Base-by-base conservation (phyloP, 1,284 basidiomycete species). In the Marasmius oreades region DNA sequence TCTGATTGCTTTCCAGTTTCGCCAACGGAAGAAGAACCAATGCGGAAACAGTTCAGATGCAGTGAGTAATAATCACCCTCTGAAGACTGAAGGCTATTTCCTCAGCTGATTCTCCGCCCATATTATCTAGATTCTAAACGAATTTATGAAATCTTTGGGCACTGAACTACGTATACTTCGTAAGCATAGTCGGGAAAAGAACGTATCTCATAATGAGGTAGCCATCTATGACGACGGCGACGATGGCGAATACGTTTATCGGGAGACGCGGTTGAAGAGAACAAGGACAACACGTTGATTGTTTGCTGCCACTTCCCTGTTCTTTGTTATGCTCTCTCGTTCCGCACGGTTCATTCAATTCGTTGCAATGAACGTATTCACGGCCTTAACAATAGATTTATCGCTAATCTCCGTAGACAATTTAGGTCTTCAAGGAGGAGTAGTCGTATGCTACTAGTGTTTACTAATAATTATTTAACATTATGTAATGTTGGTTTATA, bases 121-220 rank as follows among this genome's bases (percentile, higher is more conserved):
- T 31, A 31, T 10, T 28, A 24, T 20, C 8, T 18, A 16, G n/a
- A 20, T 53, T 11, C 51, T 57, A 57, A 61, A 45, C 61, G 84
- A 86, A 34, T 90, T 90, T 63, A 73, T 85, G 62, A 86, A 80
- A 65, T 79, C 80, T 3, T 68, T 90, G 50, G 72, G 76, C 5
- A 60, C 70, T 12, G 75, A 81, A 56, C 72, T 90, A 45, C 79
- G 82, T n/a, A 71, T 75, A 39, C 67, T 90, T 57, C 84, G 85
- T 31, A 82, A 82, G 66, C 63, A 77, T 16, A 85, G 85, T 63
- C 70, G 73, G 47, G 76, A 56, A 14, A 55, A 53, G 43, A 45
- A 50, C 6, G 39, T 39, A 18, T 8, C 44, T 14, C 33, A 18
- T 20, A 34, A 51, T 22, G 24, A 26, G 10, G 11, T 11, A 22